Base-by-base conservation (phyloP, 2,329 filamentous ascomycete species). In the Fusarium tupiense region DNA sequence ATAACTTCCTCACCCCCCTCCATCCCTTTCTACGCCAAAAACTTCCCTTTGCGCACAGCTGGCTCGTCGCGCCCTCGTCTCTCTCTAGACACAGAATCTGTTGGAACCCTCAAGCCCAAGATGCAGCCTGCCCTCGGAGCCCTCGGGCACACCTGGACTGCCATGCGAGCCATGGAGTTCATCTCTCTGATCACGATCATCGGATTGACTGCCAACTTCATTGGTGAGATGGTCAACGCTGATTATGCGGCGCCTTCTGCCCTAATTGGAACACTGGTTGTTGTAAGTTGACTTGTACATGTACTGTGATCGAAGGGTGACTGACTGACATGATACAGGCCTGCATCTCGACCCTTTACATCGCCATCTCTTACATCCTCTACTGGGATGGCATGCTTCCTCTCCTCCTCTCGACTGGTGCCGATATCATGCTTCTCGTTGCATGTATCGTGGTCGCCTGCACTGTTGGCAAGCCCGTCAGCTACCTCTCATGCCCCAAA, bases 181-280 rank as follows among this genome's bases (percentile, higher is more conserved):
- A 84, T 93, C 72, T 90, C 90, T 33, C 91, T 98, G 80, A 86
- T 96, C 66, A 86, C 91, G 67, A 91, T 96, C 75, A 92, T 97
- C 74, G 94, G 94, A 52, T 90, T 98, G 81, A 91, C 91, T 2
- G 90, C 92, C 78, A 94, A 95, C 83, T 97, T 98, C 83, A 91
- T 97, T 78, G 88, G 91, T 31, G 88, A 93, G 76, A 94, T 97
- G 81, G 90, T 94, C 50, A 85, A 86, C 49, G 88, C 87, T 29
- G 88, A 91, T 72, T 88, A 91, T 63, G 86, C 89, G 37, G 90
- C 93, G 0, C 93, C 94, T 0, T 86, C 89, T 59, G 90, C 95
- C 53, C 86, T 98, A 29, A 89, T 97, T 37, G 94, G 91, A 37
- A 94, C 94, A 7, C 87, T 98, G 72, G 90, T 90, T 69, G 90